Conservation (phyloP, 371 early-diverging fungal species). For the Rhizopus delemar region DNA sequence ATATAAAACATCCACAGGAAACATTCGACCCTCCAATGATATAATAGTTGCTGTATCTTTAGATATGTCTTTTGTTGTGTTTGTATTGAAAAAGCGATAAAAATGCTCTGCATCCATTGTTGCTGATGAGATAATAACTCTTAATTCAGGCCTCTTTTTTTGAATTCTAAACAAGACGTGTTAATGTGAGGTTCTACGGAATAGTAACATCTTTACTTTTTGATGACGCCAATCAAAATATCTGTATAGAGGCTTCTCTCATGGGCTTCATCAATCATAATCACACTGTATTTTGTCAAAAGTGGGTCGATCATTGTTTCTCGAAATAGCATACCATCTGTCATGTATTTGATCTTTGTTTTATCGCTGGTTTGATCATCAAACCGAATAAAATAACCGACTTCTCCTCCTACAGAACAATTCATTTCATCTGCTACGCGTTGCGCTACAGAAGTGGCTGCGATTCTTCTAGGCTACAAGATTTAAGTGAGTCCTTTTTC, state of each 20-base stretch:
- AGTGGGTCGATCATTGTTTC: constrained; percentile 78
- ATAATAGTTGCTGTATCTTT: constrained; percentile 65
- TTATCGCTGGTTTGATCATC: constrained; percentile 63
- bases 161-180: constrained; percentile 44
- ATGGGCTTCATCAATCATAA: constrained; percentile 94
- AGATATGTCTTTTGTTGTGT: constrained; percentile 27
- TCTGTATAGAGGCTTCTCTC: constrained; percentile 89
- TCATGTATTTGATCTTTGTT: constrained; percentile 87
- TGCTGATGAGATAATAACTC: constrained; percentile 80
- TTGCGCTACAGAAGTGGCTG: constrained; percentile 95
- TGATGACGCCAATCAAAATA: constrained; percentile 79
- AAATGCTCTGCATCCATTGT: constrained; percentile 74
- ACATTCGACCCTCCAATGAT: constrained; percentile 73
- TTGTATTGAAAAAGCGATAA: constrained; percentile 61
- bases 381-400: constrained; percentile 73
- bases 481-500: background rate
- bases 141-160: constrained; percentile 62
- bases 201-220: constrained; percentile 46
- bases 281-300: constrained; percentile 75
- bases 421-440: constrained; percentile 93
- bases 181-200: too few relatives aligned
- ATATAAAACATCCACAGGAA: constrained; percentile 74
- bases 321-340: constrained; percentile 88
- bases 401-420: constrained; percentile 68
- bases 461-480: constrained; percentile 88